These are phyloP conservation scores for Dunaliella primolecta DNA, from an alignment of 139 green algal species.

Conservation along the genomic window DNA sequence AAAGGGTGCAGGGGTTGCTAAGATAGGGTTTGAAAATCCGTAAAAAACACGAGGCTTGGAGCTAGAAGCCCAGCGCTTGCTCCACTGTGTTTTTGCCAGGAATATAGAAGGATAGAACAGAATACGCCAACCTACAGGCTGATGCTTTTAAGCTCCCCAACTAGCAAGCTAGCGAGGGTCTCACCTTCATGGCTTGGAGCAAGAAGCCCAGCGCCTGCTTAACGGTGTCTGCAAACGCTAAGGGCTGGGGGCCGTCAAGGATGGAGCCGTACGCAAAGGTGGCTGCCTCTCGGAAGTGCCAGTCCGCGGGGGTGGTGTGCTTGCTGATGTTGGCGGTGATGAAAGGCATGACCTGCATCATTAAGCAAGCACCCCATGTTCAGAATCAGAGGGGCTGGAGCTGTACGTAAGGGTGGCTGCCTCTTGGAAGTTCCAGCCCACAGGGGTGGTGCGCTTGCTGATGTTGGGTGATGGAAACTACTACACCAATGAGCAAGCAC, in stretches of 20 bases:
- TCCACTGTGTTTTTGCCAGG: too few species aligned
- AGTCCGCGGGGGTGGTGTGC: slow-evolving; percentile 68
- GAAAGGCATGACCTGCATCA: slow-evolving; percentile 67
- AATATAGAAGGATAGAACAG: too few species aligned
- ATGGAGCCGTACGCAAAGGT: slow-evolving; percentile 96
- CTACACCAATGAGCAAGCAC: too few species aligned
- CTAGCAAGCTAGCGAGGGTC: too few species aligned
- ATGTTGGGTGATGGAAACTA: slow-evolving; percentile 85
- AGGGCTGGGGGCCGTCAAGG: slow-evolving; percentile 81
- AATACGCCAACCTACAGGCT: too few species aligned
- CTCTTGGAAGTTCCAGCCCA: slow-evolving; percentile 90
- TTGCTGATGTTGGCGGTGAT: slow-evolving; percentile 84
- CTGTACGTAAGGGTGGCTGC: slow-evolving; percentile 95
- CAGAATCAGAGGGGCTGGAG: slow-evolving; percentile 56
- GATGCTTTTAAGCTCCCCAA: too few species aligned
- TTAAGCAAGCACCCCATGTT: too few species aligned
- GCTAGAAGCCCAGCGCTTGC: too few species aligned
- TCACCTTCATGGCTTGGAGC: slow-evolving; percentile 48
- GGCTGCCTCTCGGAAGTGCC: slow-evolving; percentile 89
- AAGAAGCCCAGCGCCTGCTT: slow-evolving; percentile 72
- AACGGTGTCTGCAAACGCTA: slow-evolving; percentile 66
- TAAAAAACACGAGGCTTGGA: too few species aligned
- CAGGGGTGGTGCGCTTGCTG: slow-evolving; percentile 52
- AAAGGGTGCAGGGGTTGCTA: too few species aligned
- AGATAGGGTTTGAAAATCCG: too few species aligned